Evolutionary conservation across 768 basidiomycete species (phyloP), one percentile per base, ranked within the genome.

Genomic region (Boletus tomentosulus): DNA sequence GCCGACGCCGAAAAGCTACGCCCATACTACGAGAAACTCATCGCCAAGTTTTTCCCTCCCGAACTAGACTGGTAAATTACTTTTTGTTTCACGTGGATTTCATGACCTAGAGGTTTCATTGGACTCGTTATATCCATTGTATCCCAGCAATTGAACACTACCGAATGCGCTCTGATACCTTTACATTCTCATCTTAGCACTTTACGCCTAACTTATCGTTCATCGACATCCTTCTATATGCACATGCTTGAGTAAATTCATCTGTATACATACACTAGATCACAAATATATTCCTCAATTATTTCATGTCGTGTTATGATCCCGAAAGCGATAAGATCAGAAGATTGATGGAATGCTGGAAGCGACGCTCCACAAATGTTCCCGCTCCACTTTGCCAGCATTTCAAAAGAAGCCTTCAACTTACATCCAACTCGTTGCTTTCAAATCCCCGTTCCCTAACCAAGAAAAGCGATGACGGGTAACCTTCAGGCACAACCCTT

Each of bases 41-140:
- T 97, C 62, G 76, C 78, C 35, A 92, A 91, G 66, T 97, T 82
- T 74, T 95, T 97, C 76, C 90, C 91, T 37, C 73, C 81, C 0
- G 78, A 82, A 50, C 72, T 96, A 33, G 85, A 92, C 59, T 95
- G 92, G 92, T 96, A 69, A 66, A 62, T 42, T 38, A 6, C 44
- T n/a, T 38, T 33, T n/a, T 37, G n/a, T 46, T 46, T 19, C 8
- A 43, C 27, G 22, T 42, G n/a, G 44, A 37, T 54, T 47, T 41
- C 13, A 56, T 16, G 8, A 54, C 46, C 48, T 56, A 56, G 60
- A 54, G 19, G 2, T n/a, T 49, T 47, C n/a, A 30, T 33, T 27
- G 48, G 46, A 50, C 8, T 41, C 39, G 56, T 34, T 44, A 50
- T 50, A 43, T 46, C 12, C 43, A 56, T 15, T 41, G 45, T 54